Evolutionary conservation across 208 protist species (phyloP).

Genomic region (Acanthamoeba royreba): DNA sequence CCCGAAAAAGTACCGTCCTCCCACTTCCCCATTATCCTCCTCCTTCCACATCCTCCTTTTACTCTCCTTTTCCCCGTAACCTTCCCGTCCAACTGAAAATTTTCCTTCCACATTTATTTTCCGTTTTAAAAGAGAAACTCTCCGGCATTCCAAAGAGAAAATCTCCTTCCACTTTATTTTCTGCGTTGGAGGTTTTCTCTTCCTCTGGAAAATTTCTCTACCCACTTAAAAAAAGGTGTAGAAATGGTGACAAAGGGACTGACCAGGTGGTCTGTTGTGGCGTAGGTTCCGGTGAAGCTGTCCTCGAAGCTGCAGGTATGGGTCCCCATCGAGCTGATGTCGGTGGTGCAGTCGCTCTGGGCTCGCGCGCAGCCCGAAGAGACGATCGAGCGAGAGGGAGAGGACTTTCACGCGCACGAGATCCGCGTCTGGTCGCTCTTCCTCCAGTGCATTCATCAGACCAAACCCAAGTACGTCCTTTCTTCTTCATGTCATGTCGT

Average conservation of each 20-base stretch:
- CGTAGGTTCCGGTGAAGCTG: slow-evolving; percentile 48
- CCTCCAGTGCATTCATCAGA: not conserved
- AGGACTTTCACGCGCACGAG: not conserved
- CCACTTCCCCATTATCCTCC: not conserved
- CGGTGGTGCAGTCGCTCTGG: slow-evolving; percentile 43
- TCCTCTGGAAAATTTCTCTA: too few species aligned
- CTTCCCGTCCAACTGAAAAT: too few species aligned
- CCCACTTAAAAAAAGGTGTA: too few species aligned
- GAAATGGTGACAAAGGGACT: too few species aligned
- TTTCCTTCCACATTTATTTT: too few species aligned
- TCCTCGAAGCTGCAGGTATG: slow-evolving; percentile 41
- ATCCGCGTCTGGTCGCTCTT: slow-evolving; percentile 39
- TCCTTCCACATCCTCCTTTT: too few species aligned
- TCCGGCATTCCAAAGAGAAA: too few species aligned
- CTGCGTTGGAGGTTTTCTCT: too few species aligned
- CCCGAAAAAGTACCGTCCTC: not conserved
- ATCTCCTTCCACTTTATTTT: too few species aligned
- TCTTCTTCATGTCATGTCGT: not conserved
- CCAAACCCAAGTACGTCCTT: slow-evolving; percentile 7
- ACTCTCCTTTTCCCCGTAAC: too few species aligned
- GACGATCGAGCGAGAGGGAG: not conserved
- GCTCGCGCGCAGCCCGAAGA: slow-evolving; percentile 18
- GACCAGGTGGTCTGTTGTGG: too few species aligned
- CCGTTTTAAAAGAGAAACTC: too few species aligned
- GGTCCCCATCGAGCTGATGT: slow-evolving; percentile 32